Evolutionary conservation across 352 stramenopile species (phyloP), one percentile per base, ranked within the genome.

Genomic region (Phytophthora hybrid): DNA sequence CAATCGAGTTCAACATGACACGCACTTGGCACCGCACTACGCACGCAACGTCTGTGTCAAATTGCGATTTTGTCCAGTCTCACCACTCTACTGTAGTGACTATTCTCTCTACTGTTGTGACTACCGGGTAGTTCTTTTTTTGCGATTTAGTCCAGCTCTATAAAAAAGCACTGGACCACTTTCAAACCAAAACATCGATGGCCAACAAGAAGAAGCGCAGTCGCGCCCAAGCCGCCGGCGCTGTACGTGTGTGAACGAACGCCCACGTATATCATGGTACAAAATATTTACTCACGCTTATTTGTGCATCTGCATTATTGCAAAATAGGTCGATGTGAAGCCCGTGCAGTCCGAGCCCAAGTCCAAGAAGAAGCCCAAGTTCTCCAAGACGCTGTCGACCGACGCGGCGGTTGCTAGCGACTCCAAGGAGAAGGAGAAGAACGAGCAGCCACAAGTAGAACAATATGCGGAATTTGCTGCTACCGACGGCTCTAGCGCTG

Each of bases 121-220:
- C 26, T 29, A 4, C 26, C 26, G 26, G n/a, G n/a, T n/a, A n/a
- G n/a, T n/a, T n/a, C n/a, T n/a, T n/a, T n/a, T n/a, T n/a, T 59
- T 59, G 47, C 47, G 21, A 59, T 59, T 59, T 56, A 29, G 57
- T 53, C 19, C 7, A n/a, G 44, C 39, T 47, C 44, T 21, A 51
- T 10, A 13, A 53, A 46, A 44, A 46, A 18, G 13, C 37, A 16
- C 0, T 18, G 37, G 46, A 53, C n/a, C n/a, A 53, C 46, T 53
- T 26, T 53, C 46, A 1, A 4, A 21, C 47, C 53, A 52, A 52
- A 46, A 46, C 13, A 80, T 19, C 53, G 62, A 81, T 81, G 75
- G 71, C 62, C 52, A 74, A 67, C 59, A 80, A 77, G 60, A 79
- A 68, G 64, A 81, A 81, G 66, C 68, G 74, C 8, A 67, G 60